Evolutionary conservation across 1,139 yeast genomes (phyloP).

Genomic region (Candida labiduridarum): DNA sequence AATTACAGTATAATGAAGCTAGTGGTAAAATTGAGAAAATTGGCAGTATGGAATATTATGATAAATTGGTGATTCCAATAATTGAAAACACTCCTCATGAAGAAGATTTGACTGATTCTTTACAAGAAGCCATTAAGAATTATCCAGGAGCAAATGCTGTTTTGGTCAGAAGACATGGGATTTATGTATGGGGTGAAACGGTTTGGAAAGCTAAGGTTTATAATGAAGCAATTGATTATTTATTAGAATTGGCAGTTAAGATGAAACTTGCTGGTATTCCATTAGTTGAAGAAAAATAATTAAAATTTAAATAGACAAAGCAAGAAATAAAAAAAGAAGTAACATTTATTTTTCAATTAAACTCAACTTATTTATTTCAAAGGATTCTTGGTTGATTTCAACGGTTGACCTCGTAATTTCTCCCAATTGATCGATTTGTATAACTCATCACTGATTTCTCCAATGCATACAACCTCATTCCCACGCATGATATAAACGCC

Average conservation of each 20-base stretch:
- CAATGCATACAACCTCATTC: conserved; percentile 77
- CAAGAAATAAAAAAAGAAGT: background rate
- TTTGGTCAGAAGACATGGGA: conserved; percentile 89
- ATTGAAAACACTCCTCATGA: conserved; percentile 90
- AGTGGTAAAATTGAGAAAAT: conserved; percentile 55
- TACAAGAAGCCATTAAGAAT: conserved; percentile 61
- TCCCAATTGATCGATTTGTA: conserved; percentile 61
- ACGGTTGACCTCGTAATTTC: conserved; percentile 39
- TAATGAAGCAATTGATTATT: conserved; percentile 90
- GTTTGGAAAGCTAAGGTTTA: conserved; percentile 92
- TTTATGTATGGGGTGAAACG: conserved; percentile 92
- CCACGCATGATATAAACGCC: conserved; percentile 80
- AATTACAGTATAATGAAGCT: conserved; percentile 29
- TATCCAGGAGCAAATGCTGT: conserved; percentile 86
- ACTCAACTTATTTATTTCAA: conserved; percentile 16
- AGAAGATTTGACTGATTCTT: conserved; percentile 73
- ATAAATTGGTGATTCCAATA: conserved; percentile 80
- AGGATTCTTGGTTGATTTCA: conserved; percentile 48
- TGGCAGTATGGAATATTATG: conserved; percentile 73
- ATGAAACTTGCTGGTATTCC: conserved; percentile 69
- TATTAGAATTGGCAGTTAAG: conserved; percentile 81
- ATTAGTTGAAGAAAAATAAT: conserved; percentile 31
- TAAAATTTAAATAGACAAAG: background rate
- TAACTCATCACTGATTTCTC: conserved; percentile 60
- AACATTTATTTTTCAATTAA: too few relatives aligned